phyloP scores from a whole-genome alignment of 1,284 basidiomycete species.

The Leccinum ponderosum region DNA sequence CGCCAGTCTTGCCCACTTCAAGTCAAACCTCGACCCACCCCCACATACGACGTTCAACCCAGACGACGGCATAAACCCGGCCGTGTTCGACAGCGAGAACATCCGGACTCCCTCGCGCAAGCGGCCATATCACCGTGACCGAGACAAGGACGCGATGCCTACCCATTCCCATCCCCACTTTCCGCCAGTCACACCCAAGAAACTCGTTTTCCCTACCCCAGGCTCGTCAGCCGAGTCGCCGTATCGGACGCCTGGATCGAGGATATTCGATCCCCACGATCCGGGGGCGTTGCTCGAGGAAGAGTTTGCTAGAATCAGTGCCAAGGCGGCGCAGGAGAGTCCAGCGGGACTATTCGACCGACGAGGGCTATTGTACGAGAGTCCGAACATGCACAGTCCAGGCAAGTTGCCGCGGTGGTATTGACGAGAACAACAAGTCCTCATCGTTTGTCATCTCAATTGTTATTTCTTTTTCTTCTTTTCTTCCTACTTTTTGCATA shows the following conservation, averaged over 20 bases:
- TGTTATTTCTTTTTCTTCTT: neutral
- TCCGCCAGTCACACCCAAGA: slow-evolving; percentile 59
- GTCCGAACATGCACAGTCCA: slow-evolving; percentile 49
- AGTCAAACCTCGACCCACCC: slow-evolving; percentile 61
- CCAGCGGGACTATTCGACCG: slow-evolving; percentile 59
- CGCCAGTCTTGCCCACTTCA: slow-evolving; percentile 62
- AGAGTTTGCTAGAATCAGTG: slow-evolving; percentile 55
- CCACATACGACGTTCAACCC: slow-evolving; percentile 42
- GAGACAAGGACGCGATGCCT: slow-evolving; percentile 24
- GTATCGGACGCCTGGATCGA: slow-evolving; percentile 57
- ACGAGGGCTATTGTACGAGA: slow-evolving; percentile 56
- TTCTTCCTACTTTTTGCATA: neutral
- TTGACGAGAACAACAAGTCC: slow-evolving; percentile 27
- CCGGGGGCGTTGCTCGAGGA: slow-evolving; percentile 63
- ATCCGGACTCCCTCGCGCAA: slow-evolving; percentile 57
- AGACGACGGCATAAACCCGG: slow-evolving; percentile 39
- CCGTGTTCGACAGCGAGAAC: slow-evolving; percentile 40
- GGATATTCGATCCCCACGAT: slow-evolving; percentile 68
- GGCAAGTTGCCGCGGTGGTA: slow-evolving; percentile 53
- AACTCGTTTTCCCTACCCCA: slow-evolving; percentile 44
- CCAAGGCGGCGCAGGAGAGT: slow-evolving; percentile 46
- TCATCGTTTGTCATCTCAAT: neutral
- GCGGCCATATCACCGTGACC: slow-evolving; percentile 36
- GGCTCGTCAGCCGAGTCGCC: slow-evolving; percentile 43
- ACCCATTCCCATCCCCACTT: slow-evolving; percentile 24